phyloP scores from a whole-genome alignment of 306 rosid genomes.

The Vigna angularis region DNA sequence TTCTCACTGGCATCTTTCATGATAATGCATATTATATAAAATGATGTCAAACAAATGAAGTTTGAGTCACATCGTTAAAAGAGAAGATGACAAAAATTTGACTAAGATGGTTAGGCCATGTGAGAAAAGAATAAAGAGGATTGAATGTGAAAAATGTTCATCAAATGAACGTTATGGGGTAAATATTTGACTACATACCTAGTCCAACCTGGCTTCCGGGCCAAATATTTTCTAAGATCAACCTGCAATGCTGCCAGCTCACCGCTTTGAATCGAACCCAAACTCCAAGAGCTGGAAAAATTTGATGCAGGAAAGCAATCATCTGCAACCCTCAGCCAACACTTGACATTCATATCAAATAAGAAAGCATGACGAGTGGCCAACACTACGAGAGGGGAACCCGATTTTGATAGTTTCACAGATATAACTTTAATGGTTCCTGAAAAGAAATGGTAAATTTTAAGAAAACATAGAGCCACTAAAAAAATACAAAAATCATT shows the following conservation, averaged over 20 bases:
- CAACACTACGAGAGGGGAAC: conserved; percentile 83
- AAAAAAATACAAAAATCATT: neutral
- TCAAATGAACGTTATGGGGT: conserved; percentile 13
- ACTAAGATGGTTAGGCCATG: neutral
- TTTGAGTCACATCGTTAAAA: neutral
- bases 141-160: neutral
- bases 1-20: neutral
- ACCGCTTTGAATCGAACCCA: conserved; percentile 87
- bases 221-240: conserved; percentile 93
- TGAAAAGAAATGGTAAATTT: conserved; percentile 45
- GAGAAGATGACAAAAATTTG: neutral
- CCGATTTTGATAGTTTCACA: conserved; percentile 75
- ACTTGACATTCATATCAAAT: conserved; percentile 86
- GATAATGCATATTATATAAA: neutral
- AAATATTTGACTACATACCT: conserved; percentile 65
- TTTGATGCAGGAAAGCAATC: conserved; percentile 98
- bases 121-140: neutral
- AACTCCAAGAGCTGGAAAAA: conserved; percentile 96
- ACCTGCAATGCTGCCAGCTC: conserved; percentile 97
- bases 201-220: conserved; percentile 98
- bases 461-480: conserved; percentile 7
- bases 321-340: conserved; percentile 99
- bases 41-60: neutral
- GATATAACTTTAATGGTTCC: conserved; percentile 84
- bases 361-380: conserved; percentile 95